Base-by-base conservation (phyloP, 2,329 filamentous ascomycete genomes). In the Aspergillus sp. region DNA sequence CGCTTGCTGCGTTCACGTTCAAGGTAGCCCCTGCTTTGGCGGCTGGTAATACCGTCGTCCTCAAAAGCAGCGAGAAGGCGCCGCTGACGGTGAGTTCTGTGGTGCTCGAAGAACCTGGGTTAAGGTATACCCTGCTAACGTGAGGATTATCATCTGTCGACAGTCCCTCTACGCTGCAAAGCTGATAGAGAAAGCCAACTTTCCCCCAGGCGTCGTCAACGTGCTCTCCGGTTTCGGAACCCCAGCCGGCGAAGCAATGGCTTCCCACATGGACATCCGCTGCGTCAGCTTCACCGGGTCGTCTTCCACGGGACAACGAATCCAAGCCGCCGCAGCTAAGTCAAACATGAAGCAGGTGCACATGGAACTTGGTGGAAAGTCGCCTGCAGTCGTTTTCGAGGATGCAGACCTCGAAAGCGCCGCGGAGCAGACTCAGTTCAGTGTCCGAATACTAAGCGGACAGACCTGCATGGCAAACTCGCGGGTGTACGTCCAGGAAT, bases 401-500 rank as follows among this genome's bases (percentile, higher is more conserved):
- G 59, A 61, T 33, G 53, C 55, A 3, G 59, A 72, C 43, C 50
- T 72, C 11, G 59, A 68, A 15, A 55, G 63, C 26, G 67, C 64
- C 10, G 60, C 60, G 8, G 48, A 45, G 64, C 43, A 62, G 40
- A 57, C 57, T 29, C 51, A 54, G 8, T 57, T 57, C 39, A 74
- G 73, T 40, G 66, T 78, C 31, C 64, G 69, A 36, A 61, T 59
- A 40, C 68, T 75, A 47, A 69, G 67, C 32, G 74, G 75, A 0
- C 75, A 80, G 45, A 65, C 69, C 2, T 80, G 76, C 54, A 68
- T 75, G 51, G 72, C 74, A 0, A 75, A 71, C 40, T 72, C 70
- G 7, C 63, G 85, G 49, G 73, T 93, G 57, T 89, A 85, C 63
- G 84, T 93, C 28, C 83, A 93, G 57, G 83, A 89, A 51, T 69